Evolutionary conservation across 1,139 yeast genomes (phyloP), one percentile per base, ranked within the genome.

Genomic region (Kodamaea sp.): DNA sequence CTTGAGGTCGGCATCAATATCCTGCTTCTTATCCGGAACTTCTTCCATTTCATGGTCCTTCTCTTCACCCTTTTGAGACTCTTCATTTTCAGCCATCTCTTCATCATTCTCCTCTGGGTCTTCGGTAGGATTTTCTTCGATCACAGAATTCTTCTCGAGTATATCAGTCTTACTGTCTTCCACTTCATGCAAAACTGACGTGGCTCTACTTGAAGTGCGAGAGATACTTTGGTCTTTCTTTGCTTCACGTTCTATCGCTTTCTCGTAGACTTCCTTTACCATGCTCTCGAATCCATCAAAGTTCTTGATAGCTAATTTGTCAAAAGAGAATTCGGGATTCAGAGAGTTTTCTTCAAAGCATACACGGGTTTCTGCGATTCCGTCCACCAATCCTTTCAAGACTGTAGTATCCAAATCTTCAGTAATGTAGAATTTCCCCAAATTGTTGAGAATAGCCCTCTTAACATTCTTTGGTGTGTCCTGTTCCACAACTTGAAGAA

Each of bases 381-480:
- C 69, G 22, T 51, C 57, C 15, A 50, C 43, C 21, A 70, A 53
- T 2, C 70, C 73, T 15, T 49, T 48, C 26, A 70, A 51, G 5
- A 59, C 51, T 18, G 51, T 56, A 3, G 58, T 41, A 5, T 66
- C 68, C 29, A 67, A 42, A 10, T 51, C 47, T 28, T 58, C 65
- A 2, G 61, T 50, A 4, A 70, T 45, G 28, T 41, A 51, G 15
- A 86, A 63, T 46, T 78, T 79, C 22, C 69, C 62, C 31, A 86
- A 60, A 34, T 74, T 73, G 14, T 66, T 63, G 12, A 84, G 57
- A 6, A 86, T 66, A 12, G 80, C 70, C 43, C 78, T 81, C 42
- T 78, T 76, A 25, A 76, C 73, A 9, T 59, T 66, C 46, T 74
- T 80, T 22, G 74, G 70, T 4, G 76, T 67, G n/a, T 69, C 74